Evolutionary conservation across 768 basidiomycete species (phyloP), one percentile per base, ranked within the genome.

Genomic region (Psilocybe tampanensis): DNA sequence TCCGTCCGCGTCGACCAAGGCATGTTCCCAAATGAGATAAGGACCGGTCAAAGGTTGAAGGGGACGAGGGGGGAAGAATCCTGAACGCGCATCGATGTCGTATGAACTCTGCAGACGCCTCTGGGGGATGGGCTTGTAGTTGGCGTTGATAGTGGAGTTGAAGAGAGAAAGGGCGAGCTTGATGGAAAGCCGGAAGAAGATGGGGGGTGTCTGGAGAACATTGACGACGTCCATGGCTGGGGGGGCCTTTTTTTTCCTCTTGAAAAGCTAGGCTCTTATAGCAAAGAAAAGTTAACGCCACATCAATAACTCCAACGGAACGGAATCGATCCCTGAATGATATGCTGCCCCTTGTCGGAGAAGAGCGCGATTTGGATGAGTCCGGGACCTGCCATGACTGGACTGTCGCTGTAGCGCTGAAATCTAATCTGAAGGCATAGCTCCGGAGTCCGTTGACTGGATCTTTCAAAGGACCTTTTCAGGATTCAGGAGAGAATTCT

Each of bases 41-140:
- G 72, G 69, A 8, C 66, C 68, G 4, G 79, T 76, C 22, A 96
- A 76, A 23, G 72, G 79, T 2, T 82, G 79, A 7, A 91, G 79
- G 1, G 86, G 86, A 34, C 75, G 70, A 2, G 81, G 71, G 0
- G 95, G 96, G 63, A 98, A 83, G 76, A 98, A 98, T 0, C 96
- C 96, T 0, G 91, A 88, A 13, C 80, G 71, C 8, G 81, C 67
- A 61, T 85, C 74, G 58, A 88, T 70, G 62, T 88, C 86, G 55
- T 84, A 87, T 55, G 84, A 78, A 19, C 32, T 32, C 47, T 56
- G 60, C n/a, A 23, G 67, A 69, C 13, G 69, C 64, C 45, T 65
- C 61, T 6, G 68, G 47, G 56, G 71, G 70, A 47, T 71, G 72
- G 44, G 33, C 19, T 55, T 55, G 52, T 69, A 67, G 44, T 64